Evolutionary conservation across 2,329 filamentous ascomycete species (phyloP), one percentile per base, ranked within the genome.

Genomic region (Pleochaeta shiraiana): DNA sequence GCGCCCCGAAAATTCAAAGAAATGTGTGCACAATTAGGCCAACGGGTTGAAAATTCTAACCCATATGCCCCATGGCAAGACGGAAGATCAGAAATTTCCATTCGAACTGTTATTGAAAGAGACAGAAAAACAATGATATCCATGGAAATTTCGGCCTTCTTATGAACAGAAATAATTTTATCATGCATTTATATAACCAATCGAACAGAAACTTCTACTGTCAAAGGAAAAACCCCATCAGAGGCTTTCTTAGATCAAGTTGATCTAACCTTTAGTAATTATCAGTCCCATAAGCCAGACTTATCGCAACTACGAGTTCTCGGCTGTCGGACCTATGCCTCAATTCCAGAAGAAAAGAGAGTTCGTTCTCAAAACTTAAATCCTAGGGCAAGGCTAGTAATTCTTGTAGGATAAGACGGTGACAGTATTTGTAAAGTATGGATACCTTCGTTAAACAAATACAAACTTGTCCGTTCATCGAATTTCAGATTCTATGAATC

Each of bases 201-300:
- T 43, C 5, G 34, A 28, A 62, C 21, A 34, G 39, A 7, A 14
- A 53, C 24, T 5, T 63, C 62, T 16, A 63, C 62, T n/a, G 26
- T 63, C 11, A 37, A 53, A 31, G 30, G 9, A 2, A 30, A 11
- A 55, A 63, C 62, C 4, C 39, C 62, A 21, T 2, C 53, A 3
- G 39, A 63, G 53, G 39, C 39, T 1, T 63, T 63, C 26, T 26
- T 53, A 1, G 26, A 63, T 30, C 28, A 63, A 24, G 62, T 63
- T 5, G 59, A 62, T 43, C 59, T 34, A 3, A 21, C 28, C 26
- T 50, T 43, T 39, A 7, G 50, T 31, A 63, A 43, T 33, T 59
- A 37, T 47, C 37, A 80, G n/a, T n/a, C n/a, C n/a, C n/a, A n/a
- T n/a, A 57, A 62, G 28, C 59, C 59, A 9, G n/a, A 16, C 37